Base-by-base conservation (phyloP, 2,329 filamentous ascomycete genomes). In the Fusarium nurragi region DNA sequence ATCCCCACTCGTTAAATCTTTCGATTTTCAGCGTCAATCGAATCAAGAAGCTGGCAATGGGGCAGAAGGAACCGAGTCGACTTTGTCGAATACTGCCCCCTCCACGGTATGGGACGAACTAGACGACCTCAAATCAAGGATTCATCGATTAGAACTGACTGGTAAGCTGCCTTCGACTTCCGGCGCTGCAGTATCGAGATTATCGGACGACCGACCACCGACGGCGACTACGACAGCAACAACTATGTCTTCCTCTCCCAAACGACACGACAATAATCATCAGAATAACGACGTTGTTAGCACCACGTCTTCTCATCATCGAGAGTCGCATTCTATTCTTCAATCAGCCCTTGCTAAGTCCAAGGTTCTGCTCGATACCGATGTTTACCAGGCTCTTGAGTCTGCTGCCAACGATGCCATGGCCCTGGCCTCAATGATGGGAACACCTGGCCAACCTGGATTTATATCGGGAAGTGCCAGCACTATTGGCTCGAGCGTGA, bases 41-140 rank as follows among this genome's bases (percentile, higher is more conserved):
- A 62, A 49, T 5, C 44, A 68, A 11, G 77, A 79, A 30, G 54
- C 64, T 11, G 65, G 75, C 38, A 79, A 85, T 57, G 78, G 76
- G 18, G 69, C 81, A 25, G 89, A 94, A 71, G 90, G 89, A 10
- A 93, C 93, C 0, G 93, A 95, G 71, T 98, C 95, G 1, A 94
- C 91, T 0, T 84, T 91, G 30, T 98, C 95, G 0, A 95, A 92
- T 1, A 93, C 90, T 2, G 93, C 92, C 2, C 92, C 94, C 13
- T 96, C 93, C 3, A 97, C 93, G 0, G 92, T 99, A 4, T 99
- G 95, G 95, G 95, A 98, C 74, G 95, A 99, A 77, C 80, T 99
- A 25, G 95, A 98, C 70, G 95, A 98, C 66, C 80, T 99, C 43
- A 98, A 98, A 76, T 95, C 92, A 37, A 88, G 95, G 26, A 97